Conservation (phyloP, 2,329 filamentous ascomycete species). For the Hawksworthiomyces lignivorus region DNA sequence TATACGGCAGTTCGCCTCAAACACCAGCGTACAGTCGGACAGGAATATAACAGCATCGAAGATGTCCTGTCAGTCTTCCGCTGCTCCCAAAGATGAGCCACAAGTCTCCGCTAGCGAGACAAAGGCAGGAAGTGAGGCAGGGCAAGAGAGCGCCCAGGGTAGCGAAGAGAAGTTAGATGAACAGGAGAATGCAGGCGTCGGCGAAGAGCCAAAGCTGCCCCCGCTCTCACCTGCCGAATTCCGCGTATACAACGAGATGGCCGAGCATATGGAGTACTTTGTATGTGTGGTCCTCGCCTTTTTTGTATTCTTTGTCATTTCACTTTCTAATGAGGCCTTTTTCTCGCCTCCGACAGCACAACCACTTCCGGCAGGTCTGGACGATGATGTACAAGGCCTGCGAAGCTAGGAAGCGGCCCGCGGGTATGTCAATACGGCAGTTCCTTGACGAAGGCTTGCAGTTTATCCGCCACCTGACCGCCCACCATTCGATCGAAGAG, state of each 20-base stretch:
- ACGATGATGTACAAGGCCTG: slow-evolving; percentile 62
- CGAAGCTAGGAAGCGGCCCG: slow-evolving; percentile 48
- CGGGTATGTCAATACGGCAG: slow-evolving; percentile 56
- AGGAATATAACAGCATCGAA: too few relatives aligned
- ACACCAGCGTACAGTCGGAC: too few relatives aligned
- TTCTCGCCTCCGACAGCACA: slow-evolving; percentile 45
- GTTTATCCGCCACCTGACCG: slow-evolving; percentile 62
- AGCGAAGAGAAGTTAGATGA: too few relatives aligned
- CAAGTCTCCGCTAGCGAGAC: too few relatives aligned
- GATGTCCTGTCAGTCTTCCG: too few relatives aligned
- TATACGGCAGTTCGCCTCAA: too few relatives aligned
- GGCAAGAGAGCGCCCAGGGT: too few relatives aligned
- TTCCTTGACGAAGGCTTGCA: slow-evolving; percentile 62
- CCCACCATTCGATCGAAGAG: slow-evolving; percentile 82
- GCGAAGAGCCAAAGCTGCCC: slow-evolving; percentile 33
- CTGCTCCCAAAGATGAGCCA: too few relatives aligned
- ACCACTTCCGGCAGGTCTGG: slow-evolving; percentile 70
- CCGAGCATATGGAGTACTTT: slow-evolving; percentile 68
- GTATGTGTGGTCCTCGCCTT: slow-evolving; percentile 27
- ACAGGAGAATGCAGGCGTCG: too few relatives aligned
- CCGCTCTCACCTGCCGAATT: slow-evolving; percentile 62
- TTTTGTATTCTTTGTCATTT: background rate
- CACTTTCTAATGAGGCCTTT: background rate
- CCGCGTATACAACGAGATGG: slow-evolving; percentile 61
- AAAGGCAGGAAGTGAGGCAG: too few relatives aligned